phyloP scores from a whole-genome alignment of 1,139 yeast genomes.

The Blastobotrys malaysiensis region DNA sequence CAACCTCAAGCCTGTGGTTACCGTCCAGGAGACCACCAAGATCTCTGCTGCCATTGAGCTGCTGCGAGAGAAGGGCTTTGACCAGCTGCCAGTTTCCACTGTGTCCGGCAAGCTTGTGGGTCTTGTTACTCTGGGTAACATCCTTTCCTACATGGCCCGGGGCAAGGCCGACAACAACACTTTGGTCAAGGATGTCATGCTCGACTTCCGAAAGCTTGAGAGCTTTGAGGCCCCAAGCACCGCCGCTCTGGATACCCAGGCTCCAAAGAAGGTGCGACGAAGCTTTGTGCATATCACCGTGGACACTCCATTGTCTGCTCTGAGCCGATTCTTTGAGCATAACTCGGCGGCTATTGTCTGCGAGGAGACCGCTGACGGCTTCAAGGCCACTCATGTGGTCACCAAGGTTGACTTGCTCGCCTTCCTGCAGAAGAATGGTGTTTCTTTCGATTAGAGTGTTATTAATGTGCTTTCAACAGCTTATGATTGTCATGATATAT shows the following conservation, averaged over 20 bases:
- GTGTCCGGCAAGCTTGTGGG: conserved; percentile 65
- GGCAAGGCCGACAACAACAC: conserved; percentile 57
- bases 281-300: conserved; percentile 65
- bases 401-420: conserved; percentile 82
- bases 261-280: conserved; percentile 48
- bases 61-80: conserved; percentile 73
- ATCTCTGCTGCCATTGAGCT: conserved; percentile 64
- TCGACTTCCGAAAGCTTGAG: conserved; percentile 69
- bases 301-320: conserved; percentile 59
- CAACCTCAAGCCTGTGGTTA: conserved; percentile 75
- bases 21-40: conserved; percentile 59
- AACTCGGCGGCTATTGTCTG: conserved; percentile 84
- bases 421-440: conserved; percentile 42
- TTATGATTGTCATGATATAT: background rate
- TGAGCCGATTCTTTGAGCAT: conserved; percentile 79
- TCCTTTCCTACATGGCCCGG: conserved; percentile 62
- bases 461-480: background rate
- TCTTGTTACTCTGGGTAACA: conserved; percentile 68
- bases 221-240: conserved; percentile 41
- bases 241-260: conserved; percentile 32
- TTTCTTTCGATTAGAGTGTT: conserved; percentile 4
- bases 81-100: conserved; percentile 73
- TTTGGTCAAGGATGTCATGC: conserved; percentile 57
- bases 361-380: conserved; percentile 39
- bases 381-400: conserved; percentile 76